A percentile compares a stretch with the other conserved stretches of the same genome.
Conservation (phyloP, 371 early-diverging fungal genomes). For the Dichotomocladium elegans region DNA sequence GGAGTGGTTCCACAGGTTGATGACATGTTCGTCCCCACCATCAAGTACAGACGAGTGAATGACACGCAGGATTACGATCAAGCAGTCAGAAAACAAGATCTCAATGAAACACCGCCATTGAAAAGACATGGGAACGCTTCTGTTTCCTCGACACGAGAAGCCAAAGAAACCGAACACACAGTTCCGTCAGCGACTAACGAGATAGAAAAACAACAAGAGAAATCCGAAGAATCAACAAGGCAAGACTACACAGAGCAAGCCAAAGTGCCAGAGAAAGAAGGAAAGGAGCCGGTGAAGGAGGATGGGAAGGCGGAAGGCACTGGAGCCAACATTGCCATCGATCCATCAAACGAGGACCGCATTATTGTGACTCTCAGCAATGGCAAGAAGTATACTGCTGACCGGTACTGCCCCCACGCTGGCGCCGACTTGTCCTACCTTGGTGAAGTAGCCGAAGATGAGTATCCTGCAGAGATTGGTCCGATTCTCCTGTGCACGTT, state of each 20-base stretch:
- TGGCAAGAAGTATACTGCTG: slow-evolving; percentile 36
- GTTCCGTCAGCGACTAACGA: not conserved
- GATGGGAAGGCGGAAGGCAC: slow-evolving; percentile 14
- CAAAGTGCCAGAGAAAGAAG: not conserved
- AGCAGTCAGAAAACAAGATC: too few relatives aligned
- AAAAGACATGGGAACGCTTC: too few relatives aligned
- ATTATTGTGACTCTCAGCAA: slow-evolving; percentile 38
- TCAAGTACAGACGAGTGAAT: slow-evolving; percentile 36
- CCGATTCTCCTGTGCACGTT: slow-evolving; percentile 38
- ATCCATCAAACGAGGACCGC: slow-evolving; percentile 35
- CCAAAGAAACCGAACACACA: not conserved
- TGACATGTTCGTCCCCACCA: slow-evolving; percentile 43
- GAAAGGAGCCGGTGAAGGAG: not conserved
- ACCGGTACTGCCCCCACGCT: slow-evolving; percentile 53
- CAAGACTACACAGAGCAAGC: not conserved
- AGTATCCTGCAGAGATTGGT: slow-evolving; percentile 47
- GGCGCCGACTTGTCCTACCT: slow-evolving; percentile 40
- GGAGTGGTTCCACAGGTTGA: too few relatives aligned
- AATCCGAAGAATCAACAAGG: slow-evolving; percentile 2
- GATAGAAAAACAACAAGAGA: not conserved
- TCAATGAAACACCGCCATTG: too few relatives aligned
- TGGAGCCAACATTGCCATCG: slow-evolving; percentile 35
- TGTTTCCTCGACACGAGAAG: too few relatives aligned
- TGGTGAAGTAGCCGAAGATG: slow-evolving; percentile 35
- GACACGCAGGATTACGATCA: slow-evolving; percentile 7